These are phyloP conservation scores for Suillus ampliporus DNA, from an alignment of 768 basidiomycete species.

Conservation along the genomic window DNA sequence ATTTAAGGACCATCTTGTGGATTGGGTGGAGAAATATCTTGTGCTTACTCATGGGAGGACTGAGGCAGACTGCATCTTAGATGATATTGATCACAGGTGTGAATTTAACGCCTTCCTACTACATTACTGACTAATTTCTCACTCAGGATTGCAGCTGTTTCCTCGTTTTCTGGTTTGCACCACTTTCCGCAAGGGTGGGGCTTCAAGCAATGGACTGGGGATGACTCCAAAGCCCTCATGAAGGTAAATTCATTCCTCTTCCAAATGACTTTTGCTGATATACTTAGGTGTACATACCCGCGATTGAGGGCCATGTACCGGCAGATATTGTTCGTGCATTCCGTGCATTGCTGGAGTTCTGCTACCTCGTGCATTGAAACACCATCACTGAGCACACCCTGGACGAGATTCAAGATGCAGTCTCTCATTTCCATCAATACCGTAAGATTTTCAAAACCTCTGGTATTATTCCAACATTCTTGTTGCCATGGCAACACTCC, in stretches of 20 bases:
- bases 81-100: constrained; percentile 42
- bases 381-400: constrained; percentile 20
- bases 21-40: constrained; percentile 44
- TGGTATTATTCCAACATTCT: constrained; percentile 15
- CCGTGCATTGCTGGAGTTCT: constrained; percentile 31
- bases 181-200: constrained; percentile 31
- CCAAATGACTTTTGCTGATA: background rate
- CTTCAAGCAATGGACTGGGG: constrained; percentile 44
- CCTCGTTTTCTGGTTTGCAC: constrained; percentile 23
- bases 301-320: constrained; percentile 11
- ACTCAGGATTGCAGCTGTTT: constrained; percentile 20
- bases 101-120: constrained; percentile 11
- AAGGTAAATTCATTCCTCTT: constrained; percentile 2
- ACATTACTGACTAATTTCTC: background rate
- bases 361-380: constrained; percentile 25
- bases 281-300: constrained; percentile 6
- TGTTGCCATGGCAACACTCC: constrained; percentile 25
- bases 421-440: constrained; percentile 24
- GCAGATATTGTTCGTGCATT: background rate
- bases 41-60: constrained; percentile 17
- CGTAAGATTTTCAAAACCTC: constrained; percentile 19
- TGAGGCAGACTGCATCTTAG: constrained; percentile 33
- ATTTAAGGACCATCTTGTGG: constrained; percentile 48
- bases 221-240: constrained; percentile 27
- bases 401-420: constrained; percentile 11